These are phyloP conservation scores for Citrullus amarus DNA, from an alignment of 306 rosid genomes.

Conservation along the genomic window DNA sequence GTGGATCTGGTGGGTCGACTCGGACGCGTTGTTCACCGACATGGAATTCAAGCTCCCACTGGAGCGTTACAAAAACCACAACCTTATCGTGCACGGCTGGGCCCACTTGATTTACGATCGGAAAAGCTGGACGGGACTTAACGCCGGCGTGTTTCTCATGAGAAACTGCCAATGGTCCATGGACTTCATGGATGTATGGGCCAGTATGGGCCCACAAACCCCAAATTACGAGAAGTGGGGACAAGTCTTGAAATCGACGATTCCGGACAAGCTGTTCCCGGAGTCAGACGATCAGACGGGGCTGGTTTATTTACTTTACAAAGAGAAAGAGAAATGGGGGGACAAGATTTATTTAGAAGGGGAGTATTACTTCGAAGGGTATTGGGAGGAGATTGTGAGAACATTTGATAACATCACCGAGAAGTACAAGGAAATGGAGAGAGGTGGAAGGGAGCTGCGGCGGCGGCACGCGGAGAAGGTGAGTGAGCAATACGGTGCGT, in stretches of 20 bases:
- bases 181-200: slow-evolving; percentile 31
- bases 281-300: slow-evolving; percentile 29
- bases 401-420: slow-evolving; percentile 1
- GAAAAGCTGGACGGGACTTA: slow-evolving; percentile 37
- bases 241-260: neutral
- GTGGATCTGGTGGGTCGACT: slow-evolving; percentile 52
- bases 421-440: slow-evolving; percentile 18
- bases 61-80: slow-evolving; percentile 17
- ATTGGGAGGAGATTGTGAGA: slow-evolving; percentile 20
- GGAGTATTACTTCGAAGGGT: slow-evolving; percentile 17
- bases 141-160: slow-evolving; percentile 18
- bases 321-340: slow-evolving; percentile 14
- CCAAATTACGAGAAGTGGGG: slow-evolving; percentile 27
- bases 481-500: slow-evolving; percentile 8
- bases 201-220: slow-evolving; percentile 27
- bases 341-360: slow-evolving; percentile 21
- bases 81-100: slow-evolving; percentile 19
- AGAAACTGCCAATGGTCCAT: slow-evolving; percentile 42
- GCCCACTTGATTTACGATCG: slow-evolving; percentile 16
- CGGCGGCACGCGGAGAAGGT: slow-evolving; percentile 33
- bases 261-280: slow-evolving; percentile 25
- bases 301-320: slow-evolving; percentile 16
- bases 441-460: neutral
- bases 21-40: slow-evolving; percentile 29
- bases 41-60: slow-evolving; percentile 28